Evolutionary conservation across 176 grass and related monocot genomes (phyloP).

Genomic region (Oryza glaberrima): DNA sequence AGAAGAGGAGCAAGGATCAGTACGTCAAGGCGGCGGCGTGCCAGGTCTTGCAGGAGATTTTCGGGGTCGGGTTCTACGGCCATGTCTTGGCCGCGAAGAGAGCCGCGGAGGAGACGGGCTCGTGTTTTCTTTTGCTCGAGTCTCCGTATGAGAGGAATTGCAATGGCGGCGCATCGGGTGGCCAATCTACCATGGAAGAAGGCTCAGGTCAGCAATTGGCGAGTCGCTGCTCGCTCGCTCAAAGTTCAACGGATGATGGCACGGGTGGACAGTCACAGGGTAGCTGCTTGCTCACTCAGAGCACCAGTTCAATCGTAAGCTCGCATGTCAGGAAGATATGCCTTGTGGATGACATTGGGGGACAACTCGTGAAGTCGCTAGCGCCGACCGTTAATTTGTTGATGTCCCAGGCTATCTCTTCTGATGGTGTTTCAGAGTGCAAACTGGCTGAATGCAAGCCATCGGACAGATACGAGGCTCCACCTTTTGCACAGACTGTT

Average conservation of each 20-base stretch:
- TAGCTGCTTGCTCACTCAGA: slow-evolving; percentile 58
- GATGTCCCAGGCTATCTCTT: slow-evolving; percentile 44
- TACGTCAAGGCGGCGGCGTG: slow-evolving; percentile 79
- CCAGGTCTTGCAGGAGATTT: slow-evolving; percentile 90
- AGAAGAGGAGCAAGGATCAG: slow-evolving; percentile 79
- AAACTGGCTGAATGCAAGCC: slow-evolving; percentile 49
- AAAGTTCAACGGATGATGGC: slow-evolving; percentile 25
- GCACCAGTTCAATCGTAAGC: slow-evolving; percentile 37
- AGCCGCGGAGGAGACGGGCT: slow-evolving; percentile 66
- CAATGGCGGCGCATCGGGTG: slow-evolving; percentile 4
- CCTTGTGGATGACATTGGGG: slow-evolving; percentile 57
- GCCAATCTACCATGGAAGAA: slow-evolving; percentile 20
- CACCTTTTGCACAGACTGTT: slow-evolving; percentile 71
- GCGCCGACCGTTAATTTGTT: slow-evolving; percentile 57
- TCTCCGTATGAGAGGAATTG: slow-evolving; percentile 77
- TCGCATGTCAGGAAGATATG: slow-evolving; percentile 57
- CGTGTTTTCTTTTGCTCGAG: slow-evolving; percentile 81
- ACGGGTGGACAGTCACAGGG: slow-evolving; percentile 50
- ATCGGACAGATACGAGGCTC: slow-evolving; percentile 50
- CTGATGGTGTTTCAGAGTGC: slow-evolving; percentile 34
- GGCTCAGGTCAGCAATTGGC: slow-evolving; percentile 47
- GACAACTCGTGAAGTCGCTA: slow-evolving; percentile 58
- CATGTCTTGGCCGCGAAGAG: slow-evolving; percentile 90
- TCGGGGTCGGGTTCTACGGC: slow-evolving; percentile 85
- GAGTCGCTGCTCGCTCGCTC: slow-evolving; percentile 48